Percentiles rank a stretch among this genome's conserved stretches.
These are phyloP conservation scores for Sphaerulina vaccinii DNA, from an alignment of 2,329 filamentous ascomycete species.

Conservation along the genomic window DNA sequence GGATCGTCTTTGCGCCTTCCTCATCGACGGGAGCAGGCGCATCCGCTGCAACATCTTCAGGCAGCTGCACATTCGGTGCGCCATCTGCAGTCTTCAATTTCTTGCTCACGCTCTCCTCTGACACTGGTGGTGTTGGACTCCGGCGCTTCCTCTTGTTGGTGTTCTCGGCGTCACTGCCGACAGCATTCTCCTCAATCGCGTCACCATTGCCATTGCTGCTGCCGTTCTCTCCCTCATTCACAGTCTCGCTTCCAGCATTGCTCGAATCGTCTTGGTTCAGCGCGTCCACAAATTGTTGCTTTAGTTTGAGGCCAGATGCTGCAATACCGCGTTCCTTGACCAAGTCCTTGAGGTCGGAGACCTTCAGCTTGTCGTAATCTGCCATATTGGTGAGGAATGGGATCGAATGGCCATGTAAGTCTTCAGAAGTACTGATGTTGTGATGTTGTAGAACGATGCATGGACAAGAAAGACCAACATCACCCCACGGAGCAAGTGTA, in stretches of 20 bases:
- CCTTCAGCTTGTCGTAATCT: conserved; percentile 49
- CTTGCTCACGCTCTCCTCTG: conserved; percentile 42
- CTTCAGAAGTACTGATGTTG: conserved; percentile 1
- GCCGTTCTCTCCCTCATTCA: conserved; percentile 2
- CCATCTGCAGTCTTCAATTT: conserved; percentile 43
- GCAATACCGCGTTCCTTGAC: conserved; percentile 50
- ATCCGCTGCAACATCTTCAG: conserved; percentile 26
- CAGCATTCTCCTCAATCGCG: conserved; percentile 5
- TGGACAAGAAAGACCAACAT: too few species aligned
- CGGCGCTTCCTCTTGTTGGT: conserved; percentile 35
- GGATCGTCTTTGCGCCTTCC: conserved; percentile 20
- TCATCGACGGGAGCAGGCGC: conserved; percentile 26
- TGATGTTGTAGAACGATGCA: neutral
- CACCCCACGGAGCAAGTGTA: too few species aligned
- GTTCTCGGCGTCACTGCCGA: conserved; percentile 22
- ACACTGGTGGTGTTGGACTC: conserved; percentile 31
- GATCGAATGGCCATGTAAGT: neutral
- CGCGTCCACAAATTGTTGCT: conserved; percentile 50
- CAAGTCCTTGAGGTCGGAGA: conserved; percentile 47
- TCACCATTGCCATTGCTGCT: conserved; percentile 7
- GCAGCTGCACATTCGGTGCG: conserved; percentile 6
- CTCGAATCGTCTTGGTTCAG: conserved; percentile 39
- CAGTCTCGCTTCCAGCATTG: conserved; percentile 18
- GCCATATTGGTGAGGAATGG: conserved; percentile 25
- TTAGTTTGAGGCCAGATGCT: conserved; percentile 47